These are phyloP conservation scores for Phytophthora citrophthora DNA, from an alignment of 352 stramenopile species.

Conservation along the genomic window DNA sequence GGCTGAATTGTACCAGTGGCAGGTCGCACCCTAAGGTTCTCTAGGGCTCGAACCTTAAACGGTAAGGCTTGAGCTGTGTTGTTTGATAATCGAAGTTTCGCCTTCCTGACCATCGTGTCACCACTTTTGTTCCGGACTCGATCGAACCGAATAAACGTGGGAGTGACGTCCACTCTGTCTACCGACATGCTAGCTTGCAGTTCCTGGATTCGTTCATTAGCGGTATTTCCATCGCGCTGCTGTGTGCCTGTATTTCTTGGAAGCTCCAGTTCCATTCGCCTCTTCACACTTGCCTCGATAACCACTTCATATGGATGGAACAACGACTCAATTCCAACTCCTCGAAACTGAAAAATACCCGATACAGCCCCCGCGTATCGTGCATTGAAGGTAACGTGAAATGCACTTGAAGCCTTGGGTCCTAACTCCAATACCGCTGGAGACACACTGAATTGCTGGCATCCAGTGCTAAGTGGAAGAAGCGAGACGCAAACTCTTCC, in stretches of 20 bases:
- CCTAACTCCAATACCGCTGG: conserved; percentile 79
- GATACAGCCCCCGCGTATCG: conserved; percentile 64
- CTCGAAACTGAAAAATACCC: conserved; percentile 89
- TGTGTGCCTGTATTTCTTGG: conserved; percentile 5
- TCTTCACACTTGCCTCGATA: conserved; percentile 81
- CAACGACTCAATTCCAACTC: conserved; percentile 65
- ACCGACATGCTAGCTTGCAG: conserved; percentile 49
- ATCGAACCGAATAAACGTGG: conserved; percentile 69
- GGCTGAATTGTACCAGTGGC: conserved; percentile 49
- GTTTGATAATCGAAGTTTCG: conserved; percentile 63
- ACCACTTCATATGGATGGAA: conserved; percentile 83
- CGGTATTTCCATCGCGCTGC: background rate
- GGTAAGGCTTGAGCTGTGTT: conserved; percentile 51
- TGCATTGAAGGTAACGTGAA: conserved; percentile 74
- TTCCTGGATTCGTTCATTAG: conserved; percentile 47
- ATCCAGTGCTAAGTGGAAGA: conserved; percentile 82
- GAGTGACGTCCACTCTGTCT: conserved; percentile 58
- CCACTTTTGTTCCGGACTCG: conserved; percentile 32
- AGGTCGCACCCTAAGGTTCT: conserved; percentile 64
- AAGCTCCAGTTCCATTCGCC: conserved; percentile 37
- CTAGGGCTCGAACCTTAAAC: conserved; percentile 62
- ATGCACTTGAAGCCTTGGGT: conserved; percentile 64
- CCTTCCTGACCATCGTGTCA: conserved; percentile 24
- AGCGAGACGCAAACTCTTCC: conserved; percentile 79
- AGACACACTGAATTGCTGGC: conserved; percentile 82